Percentiles rank a stretch among this genome's conserved stretches.
These are phyloP conservation scores for Aristolochia contorta DNA, from an alignment of 164 flowering plant species.

Conservation along the genomic window DNA sequence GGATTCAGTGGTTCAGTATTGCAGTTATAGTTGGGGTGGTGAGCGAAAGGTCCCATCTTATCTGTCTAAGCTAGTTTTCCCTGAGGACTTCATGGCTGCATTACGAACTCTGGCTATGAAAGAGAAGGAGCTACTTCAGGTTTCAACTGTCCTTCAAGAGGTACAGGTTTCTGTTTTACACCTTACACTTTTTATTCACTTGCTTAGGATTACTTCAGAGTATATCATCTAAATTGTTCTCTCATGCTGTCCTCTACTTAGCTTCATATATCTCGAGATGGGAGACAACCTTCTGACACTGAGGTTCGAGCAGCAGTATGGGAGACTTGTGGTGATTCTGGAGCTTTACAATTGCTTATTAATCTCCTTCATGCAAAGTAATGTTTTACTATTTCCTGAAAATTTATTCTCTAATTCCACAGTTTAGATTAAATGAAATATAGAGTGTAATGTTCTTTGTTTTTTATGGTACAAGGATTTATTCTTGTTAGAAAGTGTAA, in stretches of 20 bases:
- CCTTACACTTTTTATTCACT: background rate
- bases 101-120: constrained; percentile 88
- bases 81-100: constrained; percentile 72
- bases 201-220: background rate
- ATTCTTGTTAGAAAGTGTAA: no score
- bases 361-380: constrained; percentile 87
- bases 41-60: constrained; percentile 75
- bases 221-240: background rate
- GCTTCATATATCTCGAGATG: constrained; percentile 66
- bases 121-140: constrained; percentile 58
- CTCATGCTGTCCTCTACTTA: constrained; percentile 11
- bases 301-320: constrained; percentile 89
- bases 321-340: constrained; percentile 97
- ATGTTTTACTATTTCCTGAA: background rate
- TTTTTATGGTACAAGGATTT: no score
- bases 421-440: no score
- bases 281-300: constrained; percentile 56
- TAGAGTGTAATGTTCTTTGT: no score
- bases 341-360: constrained; percentile 88
- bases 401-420: background rate
- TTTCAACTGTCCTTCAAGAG: constrained; percentile 80
- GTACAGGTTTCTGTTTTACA: constrained; percentile 18
- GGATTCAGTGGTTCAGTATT: background rate
- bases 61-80: constrained; percentile 62
- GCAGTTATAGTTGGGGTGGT: constrained; percentile 87